phyloP scores from a whole-genome alignment of 2,329 filamentous ascomycete species.

The Neopestalotiopsis sp. region DNA sequence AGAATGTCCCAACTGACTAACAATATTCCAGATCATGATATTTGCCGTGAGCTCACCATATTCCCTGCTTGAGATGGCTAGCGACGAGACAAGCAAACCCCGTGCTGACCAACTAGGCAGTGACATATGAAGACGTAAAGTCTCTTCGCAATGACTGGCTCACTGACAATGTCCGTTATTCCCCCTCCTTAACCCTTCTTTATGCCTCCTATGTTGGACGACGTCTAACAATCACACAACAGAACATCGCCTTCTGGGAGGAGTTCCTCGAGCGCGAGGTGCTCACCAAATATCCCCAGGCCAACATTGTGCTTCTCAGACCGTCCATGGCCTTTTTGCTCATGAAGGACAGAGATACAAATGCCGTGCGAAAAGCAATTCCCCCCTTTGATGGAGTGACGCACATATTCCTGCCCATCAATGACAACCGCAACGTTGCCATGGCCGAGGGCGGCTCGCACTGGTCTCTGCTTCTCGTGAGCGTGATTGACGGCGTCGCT shows the following conservation, averaged over 20 bases:
- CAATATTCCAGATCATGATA: constrained; percentile 39
- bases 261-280: constrained; percentile 94
- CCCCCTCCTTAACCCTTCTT: constrained; percentile 20
- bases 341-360: constrained; percentile 71
- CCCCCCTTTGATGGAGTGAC: constrained; percentile 82
- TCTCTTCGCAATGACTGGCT: constrained; percentile 92
- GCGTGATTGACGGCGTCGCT: constrained; percentile 83
- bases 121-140: constrained; percentile 89
- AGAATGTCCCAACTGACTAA: constrained; percentile 13
- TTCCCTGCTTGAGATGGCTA: neutral
- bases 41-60: constrained; percentile 37
- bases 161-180: constrained; percentile 82
- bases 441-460: constrained; percentile 90
- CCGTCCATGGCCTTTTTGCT: constrained; percentile 93
- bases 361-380: constrained; percentile 68
- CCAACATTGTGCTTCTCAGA: constrained; percentile 87
- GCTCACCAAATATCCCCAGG: constrained; percentile 78
- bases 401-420: constrained; percentile 95
- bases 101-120: constrained; percentile 47
- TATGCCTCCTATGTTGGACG: neutral
- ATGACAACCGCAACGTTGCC: constrained; percentile 79
- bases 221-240: neutral
- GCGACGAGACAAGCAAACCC: neutral
- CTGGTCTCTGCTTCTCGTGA: constrained; percentile 93
- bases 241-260: constrained; percentile 98